These are phyloP conservation scores for Clonostachys byssicola DNA, from an alignment of 2,329 filamentous ascomycete genomes.

Conservation along the genomic window DNA sequence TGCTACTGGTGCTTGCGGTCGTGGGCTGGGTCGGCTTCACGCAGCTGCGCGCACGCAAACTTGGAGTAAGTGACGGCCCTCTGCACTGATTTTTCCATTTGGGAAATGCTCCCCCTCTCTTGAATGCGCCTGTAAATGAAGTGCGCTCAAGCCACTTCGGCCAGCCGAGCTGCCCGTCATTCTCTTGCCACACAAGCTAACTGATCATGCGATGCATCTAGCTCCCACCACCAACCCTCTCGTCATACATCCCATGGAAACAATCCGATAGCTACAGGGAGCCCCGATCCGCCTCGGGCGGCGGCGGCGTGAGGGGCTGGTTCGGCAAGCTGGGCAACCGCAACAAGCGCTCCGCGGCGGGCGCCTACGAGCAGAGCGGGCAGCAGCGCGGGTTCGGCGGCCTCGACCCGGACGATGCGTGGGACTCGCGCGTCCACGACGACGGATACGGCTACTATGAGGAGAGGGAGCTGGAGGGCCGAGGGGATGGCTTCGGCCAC, in stretches of 20 bases:
- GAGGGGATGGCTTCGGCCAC: slow-evolving; percentile 19
- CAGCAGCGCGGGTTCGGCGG: slow-evolving; percentile 52
- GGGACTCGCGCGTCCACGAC: slow-evolving; percentile 75
- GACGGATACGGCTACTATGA: slow-evolving; percentile 66
- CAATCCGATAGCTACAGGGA: slow-evolving; percentile 42
- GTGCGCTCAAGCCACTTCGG: no score
- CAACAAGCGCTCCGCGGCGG: slow-evolving; percentile 61
- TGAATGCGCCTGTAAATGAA: background rate
- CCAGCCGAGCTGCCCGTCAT: no score
- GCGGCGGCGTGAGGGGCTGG: slow-evolving; percentile 71
- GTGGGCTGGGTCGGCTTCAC: slow-evolving; percentile 68
- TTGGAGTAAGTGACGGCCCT: slow-evolving; percentile 53
- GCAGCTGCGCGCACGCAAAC: slow-evolving; percentile 66
- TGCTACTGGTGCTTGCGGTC: slow-evolving; percentile 53
- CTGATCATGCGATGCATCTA: slow-evolving; percentile 14
- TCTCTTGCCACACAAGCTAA: background rate
- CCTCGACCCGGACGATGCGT: slow-evolving; percentile 79
- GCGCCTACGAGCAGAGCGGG: slow-evolving; percentile 64
- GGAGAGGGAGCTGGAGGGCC: slow-evolving; percentile 65
- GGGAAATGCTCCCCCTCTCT: background rate
- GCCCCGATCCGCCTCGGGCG: slow-evolving; percentile 52
- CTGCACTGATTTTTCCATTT: background rate
- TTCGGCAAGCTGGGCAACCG: slow-evolving; percentile 63
- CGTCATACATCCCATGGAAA: slow-evolving; percentile 69
- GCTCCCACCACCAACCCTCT: slow-evolving; percentile 66